Evolutionary conservation across 352 stramenopile genomes (phyloP), one percentile per base, ranked within the genome.

Genomic region (Pythium monospermum): DNA sequence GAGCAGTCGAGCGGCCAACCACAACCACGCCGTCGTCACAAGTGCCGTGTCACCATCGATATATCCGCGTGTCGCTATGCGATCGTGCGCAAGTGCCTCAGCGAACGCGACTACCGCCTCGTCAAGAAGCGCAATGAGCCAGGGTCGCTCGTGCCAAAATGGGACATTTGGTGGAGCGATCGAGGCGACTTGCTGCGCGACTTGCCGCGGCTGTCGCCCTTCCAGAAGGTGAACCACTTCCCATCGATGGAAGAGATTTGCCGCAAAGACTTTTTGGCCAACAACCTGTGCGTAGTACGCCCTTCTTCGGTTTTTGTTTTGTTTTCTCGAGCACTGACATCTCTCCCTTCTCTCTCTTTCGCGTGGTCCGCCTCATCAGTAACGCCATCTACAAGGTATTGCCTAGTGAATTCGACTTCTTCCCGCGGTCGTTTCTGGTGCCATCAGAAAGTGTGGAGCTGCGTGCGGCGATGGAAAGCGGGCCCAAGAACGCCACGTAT

Each of bases 171-270:
- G 68, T 78, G 68, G 68, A 71, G 59, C 49, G 68, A 78, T 32
- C 68, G 68, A 26, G 68, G 68, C 30, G 64, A 78, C 35, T 36
- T 74, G 42, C 62, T 78, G 32, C 66, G 59, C 2, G 59, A 74
- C 10, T 53, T 73, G 46, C 68, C 61, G 39, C 57, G 68, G 2
- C 62, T 78, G n/a, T 64, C 56, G 27, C 49, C 68, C 2, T 78
- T 78, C 48, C 68, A 78, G 49, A 78, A 78, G 44, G 50, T 78
- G 19, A 78, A 78, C 53, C 68, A 78, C 44, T 78, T 78, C 30
- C 68, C 68, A n/a, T 71, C 64, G 36, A 78, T 78, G 68, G 65
- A 78, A 43, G 68, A 78, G 56, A 78, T 78, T 54, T 78, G 68
- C 43, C 65, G 68, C 57, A 78, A 78, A 26, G 68, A 78, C 49